phyloP scores from a whole-genome alignment of 2,329 filamentous ascomycete genomes.

The Exophiala sp. region DNA sequence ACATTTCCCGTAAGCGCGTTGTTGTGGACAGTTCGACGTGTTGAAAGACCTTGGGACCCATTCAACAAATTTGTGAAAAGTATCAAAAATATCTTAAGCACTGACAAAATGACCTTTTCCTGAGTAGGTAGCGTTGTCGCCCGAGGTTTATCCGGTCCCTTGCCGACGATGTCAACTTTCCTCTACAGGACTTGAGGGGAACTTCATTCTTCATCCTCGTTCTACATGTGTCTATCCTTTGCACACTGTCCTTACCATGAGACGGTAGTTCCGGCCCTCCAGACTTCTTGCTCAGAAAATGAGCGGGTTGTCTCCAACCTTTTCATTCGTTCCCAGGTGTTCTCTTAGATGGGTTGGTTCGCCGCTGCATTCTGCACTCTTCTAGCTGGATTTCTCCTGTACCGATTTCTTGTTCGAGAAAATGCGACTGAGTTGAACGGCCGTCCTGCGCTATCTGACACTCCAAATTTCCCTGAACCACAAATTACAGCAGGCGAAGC shows the following conservation, averaged over 20 bases:
- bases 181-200: neutral
- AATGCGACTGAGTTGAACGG: neutral
- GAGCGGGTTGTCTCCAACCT: neutral
- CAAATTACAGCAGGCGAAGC: too few relatives aligned
- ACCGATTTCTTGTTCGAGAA: constrained; percentile 11
- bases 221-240: neutral
- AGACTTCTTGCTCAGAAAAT: too few relatives aligned
- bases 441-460: too few relatives aligned
- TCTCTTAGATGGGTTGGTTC: constrained; percentile 23
- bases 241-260: too few relatives aligned
- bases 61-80: neutral
- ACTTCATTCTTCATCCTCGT: neutral
- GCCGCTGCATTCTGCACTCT: constrained; percentile 18
- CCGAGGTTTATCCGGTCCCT: neutral
- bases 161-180: neutral
- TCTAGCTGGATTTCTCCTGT: constrained; percentile 22
- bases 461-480: too few relatives aligned
- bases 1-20: too few relatives aligned
- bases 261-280: too few relatives aligned
- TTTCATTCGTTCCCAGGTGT: neutral
- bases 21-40: too few relatives aligned
- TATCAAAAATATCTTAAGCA: neutral
- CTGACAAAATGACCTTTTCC: too few relatives aligned
- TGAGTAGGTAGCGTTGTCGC: neutral
- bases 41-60: too few relatives aligned